A percentile compares a stretch with the other conserved stretches of the same genome.
These are phyloP conservation scores for Microsporum ferrugineum DNA, from an alignment of 2,329 filamentous ascomycete genomes.

Conservation along the genomic window DNA sequence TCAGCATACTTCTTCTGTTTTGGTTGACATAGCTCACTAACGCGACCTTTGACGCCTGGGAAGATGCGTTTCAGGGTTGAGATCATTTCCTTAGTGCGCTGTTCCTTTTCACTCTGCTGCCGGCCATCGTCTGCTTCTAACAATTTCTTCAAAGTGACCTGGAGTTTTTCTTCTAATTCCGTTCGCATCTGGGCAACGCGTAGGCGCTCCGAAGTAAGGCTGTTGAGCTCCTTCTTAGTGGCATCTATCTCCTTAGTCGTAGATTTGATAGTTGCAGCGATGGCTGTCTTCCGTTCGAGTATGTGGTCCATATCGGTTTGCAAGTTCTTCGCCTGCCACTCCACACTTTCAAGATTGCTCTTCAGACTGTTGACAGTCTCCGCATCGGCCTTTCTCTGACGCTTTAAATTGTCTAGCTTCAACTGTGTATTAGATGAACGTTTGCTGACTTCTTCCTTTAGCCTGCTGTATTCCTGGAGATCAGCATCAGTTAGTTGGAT, in stretches of 20 bases:
- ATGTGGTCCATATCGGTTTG: conserved; percentile 60
- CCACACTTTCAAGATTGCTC: conserved; percentile 69
- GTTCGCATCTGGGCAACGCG: conserved; percentile 70
- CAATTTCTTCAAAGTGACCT: conserved; percentile 69
- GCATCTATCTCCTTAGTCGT: conserved; percentile 65
- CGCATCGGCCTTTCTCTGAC: conserved; percentile 81
- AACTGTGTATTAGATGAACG: conserved; percentile 70
- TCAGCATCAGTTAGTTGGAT: conserved; percentile 76
- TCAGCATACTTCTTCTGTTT: conserved; percentile 96
- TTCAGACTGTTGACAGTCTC: conserved; percentile 82
- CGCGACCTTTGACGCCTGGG: conserved; percentile 78
- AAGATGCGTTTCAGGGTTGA: conserved; percentile 80
- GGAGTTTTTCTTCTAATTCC: conserved; percentile 84
- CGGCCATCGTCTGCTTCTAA: conserved; percentile 73
- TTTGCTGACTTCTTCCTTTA: conserved; percentile 74
- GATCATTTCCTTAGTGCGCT: conserved; percentile 68
- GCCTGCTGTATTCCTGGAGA: conserved; percentile 74
- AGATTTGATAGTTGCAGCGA: conserved; percentile 53
- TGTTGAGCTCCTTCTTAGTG: conserved; percentile 87
- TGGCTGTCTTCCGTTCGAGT: conserved; percentile 53
- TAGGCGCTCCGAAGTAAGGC: conserved; percentile 69
- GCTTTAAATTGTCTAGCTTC: conserved; percentile 73
- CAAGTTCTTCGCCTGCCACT: conserved; percentile 62
- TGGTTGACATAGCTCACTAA: conserved; percentile 84
- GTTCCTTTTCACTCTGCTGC: conserved; percentile 73